These are phyloP conservation scores for Gossypioides kirkii DNA, from an alignment of 345 rosid genomes.

Conservation along the genomic window DNA sequence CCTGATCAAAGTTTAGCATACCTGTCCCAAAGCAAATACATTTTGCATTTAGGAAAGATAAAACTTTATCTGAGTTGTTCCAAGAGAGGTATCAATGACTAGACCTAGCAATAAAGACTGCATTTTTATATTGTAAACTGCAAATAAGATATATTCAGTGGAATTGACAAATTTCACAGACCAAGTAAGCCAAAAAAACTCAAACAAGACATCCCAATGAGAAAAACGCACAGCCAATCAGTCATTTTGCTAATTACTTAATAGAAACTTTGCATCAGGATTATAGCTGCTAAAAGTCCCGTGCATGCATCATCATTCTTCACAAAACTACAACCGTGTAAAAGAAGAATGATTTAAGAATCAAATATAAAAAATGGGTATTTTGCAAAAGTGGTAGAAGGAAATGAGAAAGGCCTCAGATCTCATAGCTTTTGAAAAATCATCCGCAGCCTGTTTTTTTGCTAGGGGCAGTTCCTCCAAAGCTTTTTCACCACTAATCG, in stretches of 20 bases:
- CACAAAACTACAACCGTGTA: background rate
- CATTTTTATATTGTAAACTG: background rate
- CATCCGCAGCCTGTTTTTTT: constrained; percentile 22
- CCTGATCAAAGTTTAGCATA: background rate
- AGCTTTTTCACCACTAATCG: constrained; percentile 20
- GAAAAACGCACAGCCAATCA: background rate
- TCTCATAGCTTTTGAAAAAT: constrained; percentile 51
- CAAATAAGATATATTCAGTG: background rate
- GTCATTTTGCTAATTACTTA: background rate
- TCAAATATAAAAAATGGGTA: background rate
- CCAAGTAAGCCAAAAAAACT: background rate
- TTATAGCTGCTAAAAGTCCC: constrained; percentile 3
- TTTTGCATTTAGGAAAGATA: background rate
- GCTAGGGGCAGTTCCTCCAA: constrained; percentile 29
- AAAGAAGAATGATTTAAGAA: background rate
- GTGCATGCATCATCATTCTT: constrained; percentile 10
- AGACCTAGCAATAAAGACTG: background rate
- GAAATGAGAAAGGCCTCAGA: constrained; percentile 42
- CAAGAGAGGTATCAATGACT: background rate
- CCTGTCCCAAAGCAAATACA: background rate
- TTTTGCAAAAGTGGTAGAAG: background rate
- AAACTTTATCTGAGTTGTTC: background rate
- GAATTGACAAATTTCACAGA: background rate
- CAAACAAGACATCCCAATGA: background rate
- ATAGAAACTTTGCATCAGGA: too few species aligned